phyloP scores from a whole-genome alignment of 2,329 filamentous ascomycete species.

The Zelopaecilomyces penicillatus region DNA sequence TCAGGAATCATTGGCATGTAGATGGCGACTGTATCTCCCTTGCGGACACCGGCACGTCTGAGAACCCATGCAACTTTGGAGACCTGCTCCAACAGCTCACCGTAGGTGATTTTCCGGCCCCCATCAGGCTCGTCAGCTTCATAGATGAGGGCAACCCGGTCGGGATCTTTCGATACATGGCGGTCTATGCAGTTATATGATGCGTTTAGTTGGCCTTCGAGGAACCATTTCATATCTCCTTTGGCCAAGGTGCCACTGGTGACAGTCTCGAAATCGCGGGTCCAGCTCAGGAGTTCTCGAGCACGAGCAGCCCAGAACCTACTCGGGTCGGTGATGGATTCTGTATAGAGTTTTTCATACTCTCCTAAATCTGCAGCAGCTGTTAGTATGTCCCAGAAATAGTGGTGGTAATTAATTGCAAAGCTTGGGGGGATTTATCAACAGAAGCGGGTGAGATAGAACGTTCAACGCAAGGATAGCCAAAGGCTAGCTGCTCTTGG shows the following conservation, averaged over 20 bases:
- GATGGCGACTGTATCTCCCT: slow-evolving; percentile 88
- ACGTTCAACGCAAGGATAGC: not conserved
- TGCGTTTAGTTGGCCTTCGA: slow-evolving; percentile 82
- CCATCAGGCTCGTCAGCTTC: slow-evolving; percentile 85
- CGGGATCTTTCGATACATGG: slow-evolving; percentile 79
- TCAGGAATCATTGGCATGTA: slow-evolving; percentile 98
- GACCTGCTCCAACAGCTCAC: slow-evolving; percentile 81
- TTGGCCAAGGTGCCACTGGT: slow-evolving; percentile 61
- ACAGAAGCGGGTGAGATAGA: not conserved
- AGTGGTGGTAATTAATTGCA: no score
- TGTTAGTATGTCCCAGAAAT: no score
- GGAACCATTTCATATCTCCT: slow-evolving; percentile 85
- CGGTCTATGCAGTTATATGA: slow-evolving; percentile 94
- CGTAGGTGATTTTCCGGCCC: slow-evolving; percentile 77
- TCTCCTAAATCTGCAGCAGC: slow-evolving; percentile 44
- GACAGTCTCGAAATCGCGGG: slow-evolving; percentile 80
- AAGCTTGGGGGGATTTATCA: no score
- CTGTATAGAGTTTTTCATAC: slow-evolving; percentile 53
- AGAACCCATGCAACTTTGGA: slow-evolving; percentile 74
- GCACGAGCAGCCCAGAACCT: slow-evolving; percentile 80
- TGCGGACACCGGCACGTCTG: slow-evolving; percentile 85
- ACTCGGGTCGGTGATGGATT: slow-evolving; percentile 78
- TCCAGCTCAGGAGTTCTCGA: slow-evolving; percentile 79
- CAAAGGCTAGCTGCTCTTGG: slow-evolving; percentile 1
- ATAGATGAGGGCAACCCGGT: slow-evolving; percentile 90